Evolutionary conservation across 192 early-diverging fungal genomes (phyloP), one percentile per base, ranked within the genome.

Genomic region (Backusella australiensis): DNA sequence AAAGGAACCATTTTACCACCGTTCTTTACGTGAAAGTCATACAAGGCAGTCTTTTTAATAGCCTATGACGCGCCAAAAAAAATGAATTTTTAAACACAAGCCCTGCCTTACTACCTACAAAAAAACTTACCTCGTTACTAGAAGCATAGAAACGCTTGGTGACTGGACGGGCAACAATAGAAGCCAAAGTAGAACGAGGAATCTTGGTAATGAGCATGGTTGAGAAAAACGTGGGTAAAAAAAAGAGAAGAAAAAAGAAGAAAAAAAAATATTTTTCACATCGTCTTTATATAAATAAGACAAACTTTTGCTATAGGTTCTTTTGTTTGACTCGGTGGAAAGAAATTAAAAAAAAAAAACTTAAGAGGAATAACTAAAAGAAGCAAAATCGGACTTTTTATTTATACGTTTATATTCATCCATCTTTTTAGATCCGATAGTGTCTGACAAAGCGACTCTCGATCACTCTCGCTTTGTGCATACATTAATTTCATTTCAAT

Each of bases 1-100:
- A 98, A 99, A 36, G 95, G 94, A 26, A 97, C 97, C 93, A 99
- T 98, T 87, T 96, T 97, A 56, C 94, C 98, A 35, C 95, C 95
- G 76, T 97, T 86, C 79, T 88, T 77, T 44, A 96, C 89, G 86
- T 99, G 98, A 75, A 96, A 96, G 78, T 97, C 94, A 81, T 96
- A 92, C 6, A 99, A 89, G 3, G 94, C 88, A 11, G 96, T 98
- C 75, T 90, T 87, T 83, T 93, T 91, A 72, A 89, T 56, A 76
- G 26, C 72, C 80, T 67, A 77, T n/a, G 6, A 63, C 26, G 23
- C 26, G 23, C 32, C 32, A 34, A 34, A 34, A 34, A 19, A 0
- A 4, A 2, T 38, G 38, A 32, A 9, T 38, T 11, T 38, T 38
- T 39, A 39, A 11, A 12, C 11, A 3, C 2, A 39, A 0, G 9